These are phyloP conservation scores for Podaxis sp. DNA, from an alignment of 768 basidiomycete genomes.

Conservation along the genomic window DNA sequence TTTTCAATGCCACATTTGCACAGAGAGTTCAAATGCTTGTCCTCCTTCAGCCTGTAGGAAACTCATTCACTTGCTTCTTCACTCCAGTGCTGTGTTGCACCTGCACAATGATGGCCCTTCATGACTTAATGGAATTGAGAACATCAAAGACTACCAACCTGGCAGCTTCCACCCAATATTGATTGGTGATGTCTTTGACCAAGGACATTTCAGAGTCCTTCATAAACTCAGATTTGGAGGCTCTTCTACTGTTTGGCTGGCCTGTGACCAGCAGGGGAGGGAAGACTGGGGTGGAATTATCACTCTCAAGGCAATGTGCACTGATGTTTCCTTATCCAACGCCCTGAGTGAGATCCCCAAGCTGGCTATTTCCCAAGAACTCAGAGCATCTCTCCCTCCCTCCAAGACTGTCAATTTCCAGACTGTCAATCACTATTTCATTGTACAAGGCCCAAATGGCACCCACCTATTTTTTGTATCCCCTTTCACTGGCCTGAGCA, in stretches of 20 bases:
- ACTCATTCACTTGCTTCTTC: too few relatives aligned
- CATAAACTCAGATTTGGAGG: conserved; percentile 39
- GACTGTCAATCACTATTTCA: conserved; percentile 43
- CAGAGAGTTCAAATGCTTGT: too few relatives aligned
- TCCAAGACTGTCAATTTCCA: conserved; percentile 23
- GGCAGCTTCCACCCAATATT: conserved; percentile 53
- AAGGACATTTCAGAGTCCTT: conserved; percentile 44
- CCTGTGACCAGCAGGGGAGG: conserved; percentile 21
- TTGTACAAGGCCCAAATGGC: conserved; percentile 49
- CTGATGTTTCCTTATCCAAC: too few relatives aligned
- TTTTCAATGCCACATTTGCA: too few relatives aligned
- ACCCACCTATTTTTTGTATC: conserved; percentile 49
- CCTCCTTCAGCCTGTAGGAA: too few relatives aligned
- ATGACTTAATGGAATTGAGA: conserved; percentile 34
- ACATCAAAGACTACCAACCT: conserved; percentile 47
- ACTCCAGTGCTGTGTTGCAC: too few relatives aligned
- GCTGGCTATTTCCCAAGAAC: conserved; percentile 33
- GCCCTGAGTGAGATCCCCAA: conserved; percentile 25
- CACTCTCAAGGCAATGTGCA: neutral
- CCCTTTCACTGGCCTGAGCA: conserved; percentile 43
- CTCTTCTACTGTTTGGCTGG: conserved; percentile 40
- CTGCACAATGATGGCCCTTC: too few relatives aligned
- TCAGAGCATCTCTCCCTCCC: conserved; percentile 29
- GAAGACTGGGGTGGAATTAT: conserved; percentile 10
- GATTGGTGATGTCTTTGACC: conserved; percentile 47